Evolutionary conservation across 2,329 filamentous ascomycete species (phyloP), one percentile per base, ranked within the genome.

Genomic region (Colletotrichum sp.): DNA sequence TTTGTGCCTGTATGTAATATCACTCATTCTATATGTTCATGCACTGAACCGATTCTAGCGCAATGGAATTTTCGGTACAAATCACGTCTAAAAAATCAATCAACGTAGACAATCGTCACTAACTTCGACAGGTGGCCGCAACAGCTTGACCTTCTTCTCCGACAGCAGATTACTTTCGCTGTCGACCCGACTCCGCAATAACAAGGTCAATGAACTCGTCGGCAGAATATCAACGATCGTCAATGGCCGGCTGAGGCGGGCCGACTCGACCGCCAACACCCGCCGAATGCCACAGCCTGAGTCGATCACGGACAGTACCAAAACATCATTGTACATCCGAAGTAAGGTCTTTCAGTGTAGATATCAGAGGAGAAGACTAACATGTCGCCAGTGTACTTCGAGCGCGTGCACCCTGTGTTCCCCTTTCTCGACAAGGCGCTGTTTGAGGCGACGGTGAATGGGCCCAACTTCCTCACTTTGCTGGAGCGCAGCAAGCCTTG

Each of bases 351-450:
- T 59, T 4, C 9, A 36, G n/a, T 52, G 1, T 52, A 15, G 60
- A 10, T 7, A 21, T 8, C 3, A 8, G n/a, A 24, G 13, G 3
- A 18, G 7, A 18, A 5, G 5, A 8, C 3, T 52, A 2, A 75
- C 44, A 1, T 9, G 1, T 6, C 4, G 24, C 10, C 49, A 85
- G 82, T 80, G 28, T 88, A 87, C 78, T 88, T 88, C 71, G 79
- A 83, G 3, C 80, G 83, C 12, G 78, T 85, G 3, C 86, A 88
- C 72, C 83, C 83, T 1, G 55, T 85, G 1, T 85, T 86, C 72
- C 85, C 87, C 1, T 87, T 88, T 70, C 80, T 88, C 2, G 84
- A 87, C 62, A 81, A 80, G 36, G 65, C 76, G 18, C 66, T 78
- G 6, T 88, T 88, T 69, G 83, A 87, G 75, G 72, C 79, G 1